These are phyloP conservation scores for Sugiyamaella castrensis DNA, from an alignment of 1,139 yeast genomes.

Conservation along the genomic window DNA sequence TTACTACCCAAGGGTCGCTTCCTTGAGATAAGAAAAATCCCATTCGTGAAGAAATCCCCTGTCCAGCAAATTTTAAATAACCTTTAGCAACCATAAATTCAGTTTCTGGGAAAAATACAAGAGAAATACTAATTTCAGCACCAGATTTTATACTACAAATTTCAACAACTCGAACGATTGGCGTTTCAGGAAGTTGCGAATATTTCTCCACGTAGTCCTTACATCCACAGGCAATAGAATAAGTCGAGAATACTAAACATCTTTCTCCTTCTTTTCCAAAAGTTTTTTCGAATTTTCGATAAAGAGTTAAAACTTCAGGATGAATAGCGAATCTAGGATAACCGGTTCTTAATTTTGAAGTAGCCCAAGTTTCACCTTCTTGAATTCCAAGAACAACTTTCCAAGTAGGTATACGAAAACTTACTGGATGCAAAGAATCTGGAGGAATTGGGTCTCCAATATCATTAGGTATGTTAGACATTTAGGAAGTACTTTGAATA, in stretches of 20 bases:
- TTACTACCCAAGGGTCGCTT: not conserved
- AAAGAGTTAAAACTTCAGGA: constrained; percentile 55
- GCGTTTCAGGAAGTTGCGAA: constrained; percentile 47
- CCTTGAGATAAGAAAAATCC: constrained; percentile 4
- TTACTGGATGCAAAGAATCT: constrained; percentile 86
- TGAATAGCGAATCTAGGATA: constrained; percentile 85
- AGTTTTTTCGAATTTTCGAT: constrained; percentile 39
- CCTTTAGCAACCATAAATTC: constrained; percentile 66
- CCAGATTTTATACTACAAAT: constrained; percentile 35
- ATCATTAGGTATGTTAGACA: constrained; percentile 38
- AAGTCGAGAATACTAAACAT: constrained; percentile 76
- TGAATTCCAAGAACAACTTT: constrained; percentile 87
- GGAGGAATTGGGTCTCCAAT: constrained; percentile 86
- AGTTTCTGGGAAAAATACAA: constrained; percentile 64
- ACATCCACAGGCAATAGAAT: constrained; percentile 77
- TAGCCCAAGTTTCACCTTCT: constrained; percentile 83
- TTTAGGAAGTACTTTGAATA: not conserved
- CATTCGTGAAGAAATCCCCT: constrained; percentile 70
- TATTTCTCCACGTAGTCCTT: constrained; percentile 62
- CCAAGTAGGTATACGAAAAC: constrained; percentile 94
- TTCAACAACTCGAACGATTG: constrained; percentile 48
- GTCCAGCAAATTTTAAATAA: constrained; percentile 97
- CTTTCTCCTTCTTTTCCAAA: constrained; percentile 77
- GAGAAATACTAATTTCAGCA: constrained; percentile 66
- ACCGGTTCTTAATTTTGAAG: constrained; percentile 73